phyloP scores from a whole-genome alignment of 257 asterid species.

The Solanum lycopersicoides region DNA sequence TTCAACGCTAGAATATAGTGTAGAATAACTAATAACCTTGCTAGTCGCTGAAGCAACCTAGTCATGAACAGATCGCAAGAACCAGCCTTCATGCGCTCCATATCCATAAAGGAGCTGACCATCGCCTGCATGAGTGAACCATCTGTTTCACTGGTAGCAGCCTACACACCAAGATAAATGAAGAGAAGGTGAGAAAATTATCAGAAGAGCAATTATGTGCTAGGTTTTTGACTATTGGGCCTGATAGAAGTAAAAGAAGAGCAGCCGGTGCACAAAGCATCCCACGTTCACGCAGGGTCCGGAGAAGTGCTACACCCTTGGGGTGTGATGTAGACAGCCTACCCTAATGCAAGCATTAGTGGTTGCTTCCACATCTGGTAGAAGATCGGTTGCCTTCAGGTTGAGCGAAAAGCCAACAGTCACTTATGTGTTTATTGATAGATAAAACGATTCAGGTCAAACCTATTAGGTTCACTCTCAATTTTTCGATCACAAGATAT shows the following conservation, averaged over 20 bases:
- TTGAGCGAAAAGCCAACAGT: not conserved
- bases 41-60: conserved; percentile 77
- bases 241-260: not conserved
- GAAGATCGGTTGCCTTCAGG: not conserved
- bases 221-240: not conserved
- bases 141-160: conserved; percentile 49
- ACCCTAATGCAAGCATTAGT: not conserved
- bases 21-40: conserved; percentile 39
- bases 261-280: not conserved
- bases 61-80: conserved; percentile 68
- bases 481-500: not conserved
- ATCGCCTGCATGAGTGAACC: conserved; percentile 48
- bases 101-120: conserved; percentile 53
- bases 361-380: not conserved
- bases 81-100: conserved; percentile 75
- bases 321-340: not conserved
- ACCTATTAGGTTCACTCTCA: not conserved
- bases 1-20: not conserved
- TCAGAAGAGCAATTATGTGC: not conserved
- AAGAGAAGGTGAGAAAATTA: not conserved
- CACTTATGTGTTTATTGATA: not conserved
- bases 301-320: not conserved
- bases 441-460: not conserved
- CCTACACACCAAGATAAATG: conserved; percentile 25
- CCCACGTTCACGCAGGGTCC: not conserved